Percentiles rank a stretch among this genome's conserved stretches.
Evolutionary conservation across 2,329 filamentous ascomycete genomes (phyloP).

Genomic region (Colletotrichum sp.): DNA sequence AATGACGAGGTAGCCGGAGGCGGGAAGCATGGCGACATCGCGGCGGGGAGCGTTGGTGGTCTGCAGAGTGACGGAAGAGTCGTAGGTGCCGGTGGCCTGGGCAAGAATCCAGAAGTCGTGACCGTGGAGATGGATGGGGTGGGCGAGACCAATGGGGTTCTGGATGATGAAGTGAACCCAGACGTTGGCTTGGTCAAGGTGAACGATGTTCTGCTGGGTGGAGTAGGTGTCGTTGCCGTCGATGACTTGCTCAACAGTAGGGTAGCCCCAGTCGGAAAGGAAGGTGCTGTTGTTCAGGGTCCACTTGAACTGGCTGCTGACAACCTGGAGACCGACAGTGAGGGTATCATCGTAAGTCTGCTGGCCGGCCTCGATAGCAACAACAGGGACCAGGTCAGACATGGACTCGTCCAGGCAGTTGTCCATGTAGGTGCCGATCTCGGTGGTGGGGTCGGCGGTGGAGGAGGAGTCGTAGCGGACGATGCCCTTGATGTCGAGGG

Average conservation of each 20-base stretch:
- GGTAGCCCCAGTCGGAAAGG: slow-evolving; percentile 50
- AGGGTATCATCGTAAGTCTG: slow-evolving; percentile 33
- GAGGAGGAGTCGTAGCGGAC: slow-evolving; percentile 42
- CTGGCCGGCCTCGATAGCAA: slow-evolving; percentile 32
- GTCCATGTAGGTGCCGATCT: slow-evolving; percentile 25
- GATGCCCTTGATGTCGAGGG: slow-evolving; percentile 53
- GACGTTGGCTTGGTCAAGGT: slow-evolving; percentile 23
- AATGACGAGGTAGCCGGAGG: slow-evolving; percentile 50
- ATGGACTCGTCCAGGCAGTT: slow-evolving; percentile 39
- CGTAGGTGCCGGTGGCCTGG: slow-evolving; percentile 22
- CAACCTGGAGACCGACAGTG: slow-evolving; percentile 25
- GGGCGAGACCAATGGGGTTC: slow-evolving; percentile 35
- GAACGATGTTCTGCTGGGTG: slow-evolving; percentile 26
- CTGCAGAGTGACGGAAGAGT: slow-evolving; percentile 23
- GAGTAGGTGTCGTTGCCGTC: slow-evolving; percentile 21
- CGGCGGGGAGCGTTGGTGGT: slow-evolving; percentile 53
- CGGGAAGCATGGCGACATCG: slow-evolving; percentile 54
- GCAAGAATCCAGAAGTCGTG: slow-evolving; percentile 40
- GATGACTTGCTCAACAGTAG: slow-evolving; percentile 34
- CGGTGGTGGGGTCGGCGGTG: slow-evolving; percentile 27
- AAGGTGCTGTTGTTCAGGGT: slow-evolving; percentile 52
- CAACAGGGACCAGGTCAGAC: slow-evolving; percentile 36
- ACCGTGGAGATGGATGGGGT: slow-evolving; percentile 57
- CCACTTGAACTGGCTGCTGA: slow-evolving; percentile 47
- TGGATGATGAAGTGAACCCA: slow-evolving; percentile 39